Evolutionary conservation across 805 yeast species (phyloP).

Genomic region (Kodamaea leandrae): DNA sequence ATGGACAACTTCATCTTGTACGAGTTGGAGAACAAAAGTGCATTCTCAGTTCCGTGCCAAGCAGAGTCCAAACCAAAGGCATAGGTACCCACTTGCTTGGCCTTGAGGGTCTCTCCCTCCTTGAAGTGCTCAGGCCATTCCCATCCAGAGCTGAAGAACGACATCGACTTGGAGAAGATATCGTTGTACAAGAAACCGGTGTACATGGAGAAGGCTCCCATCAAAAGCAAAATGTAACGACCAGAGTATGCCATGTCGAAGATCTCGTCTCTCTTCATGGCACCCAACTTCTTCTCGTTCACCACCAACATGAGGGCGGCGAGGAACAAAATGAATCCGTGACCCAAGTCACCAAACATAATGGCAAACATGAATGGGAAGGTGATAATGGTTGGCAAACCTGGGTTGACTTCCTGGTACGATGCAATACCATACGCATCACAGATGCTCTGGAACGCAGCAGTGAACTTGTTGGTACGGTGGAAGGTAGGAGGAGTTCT

Average conservation of each 20-base stretch:
- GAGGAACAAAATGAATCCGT: constrained; percentile 61
- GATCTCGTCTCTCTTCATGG: constrained; percentile 64
- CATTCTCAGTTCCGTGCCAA: constrained; percentile 82
- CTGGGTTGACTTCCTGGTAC: constrained; percentile 73
- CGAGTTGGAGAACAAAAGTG: constrained; percentile 64
- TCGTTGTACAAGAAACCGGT: constrained; percentile 75
- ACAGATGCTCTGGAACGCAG: constrained; percentile 65
- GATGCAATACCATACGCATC: constrained; percentile 81
- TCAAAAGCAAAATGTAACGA: constrained; percentile 62
- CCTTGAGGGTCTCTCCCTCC: constrained; percentile 39
- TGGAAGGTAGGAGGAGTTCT: constrained; percentile 72
- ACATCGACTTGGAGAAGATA: constrained; percentile 66
- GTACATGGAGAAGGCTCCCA: constrained; percentile 73
- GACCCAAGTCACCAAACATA: constrained; percentile 83
- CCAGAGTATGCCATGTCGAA: constrained; percentile 77
- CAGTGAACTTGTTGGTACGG: constrained; percentile 65
- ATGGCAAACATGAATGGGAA: constrained; percentile 83
- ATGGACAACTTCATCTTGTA: constrained; percentile 77
- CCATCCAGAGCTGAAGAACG: constrained; percentile 70
- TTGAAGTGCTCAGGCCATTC: constrained; percentile 54
- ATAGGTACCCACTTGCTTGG: constrained; percentile 50
- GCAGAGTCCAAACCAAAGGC: constrained; percentile 66
- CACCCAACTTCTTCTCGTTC: constrained; percentile 51
- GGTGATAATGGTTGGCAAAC: constrained; percentile 69
- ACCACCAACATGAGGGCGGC: constrained; percentile 54